These are phyloP conservation scores for Amphirosellinia nigrospora DNA, from an alignment of 495 filamentous ascomycete species.

Conservation along the genomic window DNA sequence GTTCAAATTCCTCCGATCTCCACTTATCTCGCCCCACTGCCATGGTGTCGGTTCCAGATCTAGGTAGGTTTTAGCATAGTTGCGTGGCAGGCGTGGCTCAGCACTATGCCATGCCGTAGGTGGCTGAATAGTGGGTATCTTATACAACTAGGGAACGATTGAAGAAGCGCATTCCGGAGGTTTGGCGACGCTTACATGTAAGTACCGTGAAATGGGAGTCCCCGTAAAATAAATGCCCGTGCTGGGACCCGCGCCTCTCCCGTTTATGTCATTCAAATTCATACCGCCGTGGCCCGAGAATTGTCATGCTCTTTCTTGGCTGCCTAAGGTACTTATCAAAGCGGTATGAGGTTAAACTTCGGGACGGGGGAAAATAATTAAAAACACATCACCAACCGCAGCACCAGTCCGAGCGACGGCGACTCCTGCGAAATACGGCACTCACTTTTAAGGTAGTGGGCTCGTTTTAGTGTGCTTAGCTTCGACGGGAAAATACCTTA, in stretches of 20 bases:
- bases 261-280: neutral
- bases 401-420: conserved; percentile 4
- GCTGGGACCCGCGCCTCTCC: neutral
- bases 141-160: neutral
- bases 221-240: conserved; percentile 3
- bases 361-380: neutral
- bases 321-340: neutral
- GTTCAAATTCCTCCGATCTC: too few species aligned
- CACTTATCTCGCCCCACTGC: too few species aligned
- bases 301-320: neutral
- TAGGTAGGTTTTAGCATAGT: neutral
- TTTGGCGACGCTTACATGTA: neutral
- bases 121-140: neutral
- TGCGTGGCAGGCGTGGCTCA: neutral
- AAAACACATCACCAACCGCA: conserved; percentile 3
- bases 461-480: neutral
- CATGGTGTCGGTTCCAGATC: conserved; percentile 1
- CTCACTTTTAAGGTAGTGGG: neutral
- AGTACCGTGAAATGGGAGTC: too few species aligned
- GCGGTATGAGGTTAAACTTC: neutral
- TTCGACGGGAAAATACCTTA: neutral
- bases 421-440: neutral
- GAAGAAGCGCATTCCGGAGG: neutral
- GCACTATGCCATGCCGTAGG: neutral
- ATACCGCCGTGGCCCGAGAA: neutral